phyloP scores from a whole-genome alignment of 129 eudicot genomes.

The Saussurea involucrata region DNA sequence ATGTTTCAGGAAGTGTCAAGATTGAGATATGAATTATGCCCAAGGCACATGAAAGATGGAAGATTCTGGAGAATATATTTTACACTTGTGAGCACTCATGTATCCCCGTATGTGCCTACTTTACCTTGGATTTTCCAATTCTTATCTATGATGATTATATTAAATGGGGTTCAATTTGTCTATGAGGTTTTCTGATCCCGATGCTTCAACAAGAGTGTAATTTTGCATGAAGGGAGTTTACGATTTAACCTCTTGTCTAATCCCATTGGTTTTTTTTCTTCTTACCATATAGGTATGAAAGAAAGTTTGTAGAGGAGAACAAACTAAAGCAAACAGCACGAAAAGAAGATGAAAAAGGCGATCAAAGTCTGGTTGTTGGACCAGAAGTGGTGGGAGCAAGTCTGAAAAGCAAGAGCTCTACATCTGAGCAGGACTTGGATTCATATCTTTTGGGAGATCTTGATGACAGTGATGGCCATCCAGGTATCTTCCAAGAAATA shows the following conservation, averaged over 20 bases:
- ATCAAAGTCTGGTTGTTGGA: conserved; percentile 29
- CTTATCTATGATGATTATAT: background rate
- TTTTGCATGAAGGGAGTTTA: background rate
- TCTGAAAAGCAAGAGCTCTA: conserved; percentile 38
- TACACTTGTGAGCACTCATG: conserved; percentile 66
- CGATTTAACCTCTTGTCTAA: background rate
- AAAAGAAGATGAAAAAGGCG: conserved; percentile 28
- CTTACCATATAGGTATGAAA: conserved; percentile 41
- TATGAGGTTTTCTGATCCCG: background rate
- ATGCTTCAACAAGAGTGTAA: too few species aligned
- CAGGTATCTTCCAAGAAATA: conserved; percentile 18
- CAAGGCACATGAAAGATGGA: conserved; percentile 60
- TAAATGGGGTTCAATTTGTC: background rate
- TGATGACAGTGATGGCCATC: conserved; percentile 48
- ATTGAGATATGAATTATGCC: conserved; percentile 62
- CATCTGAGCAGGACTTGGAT: conserved; percentile 61
- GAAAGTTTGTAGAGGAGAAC: conserved; percentile 42
- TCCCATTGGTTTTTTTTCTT: background rate
- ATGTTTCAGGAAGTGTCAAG: conserved; percentile 58
- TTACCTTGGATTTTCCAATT: conserved; percentile 1
- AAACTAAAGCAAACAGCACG: conserved; percentile 39
- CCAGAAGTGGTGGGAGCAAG: conserved; percentile 20
- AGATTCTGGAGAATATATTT: conserved; percentile 70
- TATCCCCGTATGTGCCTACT: conserved; percentile 48
- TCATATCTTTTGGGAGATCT: conserved; percentile 65